Percentiles rank a stretch among this genome's conserved stretches.
Evolutionary conservation across 345 rosid species (phyloP).

Genomic region (Theobroma cacao): DNA sequence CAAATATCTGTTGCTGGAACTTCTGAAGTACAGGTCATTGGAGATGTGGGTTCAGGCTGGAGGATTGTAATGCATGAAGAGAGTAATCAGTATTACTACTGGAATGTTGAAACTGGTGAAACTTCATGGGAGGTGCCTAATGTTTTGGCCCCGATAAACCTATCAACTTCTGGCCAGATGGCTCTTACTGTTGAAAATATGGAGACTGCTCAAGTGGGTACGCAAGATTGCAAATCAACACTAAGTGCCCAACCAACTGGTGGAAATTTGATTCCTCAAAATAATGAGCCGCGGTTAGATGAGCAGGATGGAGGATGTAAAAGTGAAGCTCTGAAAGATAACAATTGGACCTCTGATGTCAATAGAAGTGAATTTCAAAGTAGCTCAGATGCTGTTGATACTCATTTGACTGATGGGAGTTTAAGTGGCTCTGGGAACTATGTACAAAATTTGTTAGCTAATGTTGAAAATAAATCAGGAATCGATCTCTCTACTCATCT

Average conservation of each 20-base stretch:
- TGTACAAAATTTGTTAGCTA: slow-evolving; percentile 19
- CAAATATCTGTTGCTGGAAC: slow-evolving; percentile 36
- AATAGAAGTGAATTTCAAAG: slow-evolving; percentile 27
- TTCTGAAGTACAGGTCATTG: slow-evolving; percentile 42
- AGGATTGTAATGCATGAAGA: slow-evolving; percentile 89
- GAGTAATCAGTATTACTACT: slow-evolving; percentile 82
- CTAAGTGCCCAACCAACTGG: slow-evolving; percentile 24
- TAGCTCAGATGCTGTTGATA: slow-evolving; percentile 26
- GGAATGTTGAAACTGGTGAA: slow-evolving; percentile 95
- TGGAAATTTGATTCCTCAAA: slow-evolving; percentile 27
- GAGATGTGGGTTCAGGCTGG: slow-evolving; percentile 59
- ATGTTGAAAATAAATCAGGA: slow-evolving; percentile 28
- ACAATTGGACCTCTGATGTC: slow-evolving; percentile 25
- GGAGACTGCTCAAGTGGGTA: slow-evolving; percentile 29
- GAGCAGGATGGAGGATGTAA: slow-evolving; percentile 28
- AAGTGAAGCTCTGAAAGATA: slow-evolving; percentile 28
- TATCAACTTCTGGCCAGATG: slow-evolving; percentile 24
- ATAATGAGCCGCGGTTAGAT: slow-evolving; percentile 8
- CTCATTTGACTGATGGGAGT: slow-evolving; percentile 21
- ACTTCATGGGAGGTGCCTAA: slow-evolving; percentile 94
- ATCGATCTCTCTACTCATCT: slow-evolving; percentile 48
- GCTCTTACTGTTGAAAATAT: slow-evolving; percentile 30
- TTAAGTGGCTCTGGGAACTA: slow-evolving; percentile 21
- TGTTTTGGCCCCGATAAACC: slow-evolving; percentile 41
- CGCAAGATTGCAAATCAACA: slow-evolving; percentile 27